Evolutionary conservation across 2,329 filamentous ascomycete genomes (phyloP).

Genomic region (Rhynchosporium secalis): DNA sequence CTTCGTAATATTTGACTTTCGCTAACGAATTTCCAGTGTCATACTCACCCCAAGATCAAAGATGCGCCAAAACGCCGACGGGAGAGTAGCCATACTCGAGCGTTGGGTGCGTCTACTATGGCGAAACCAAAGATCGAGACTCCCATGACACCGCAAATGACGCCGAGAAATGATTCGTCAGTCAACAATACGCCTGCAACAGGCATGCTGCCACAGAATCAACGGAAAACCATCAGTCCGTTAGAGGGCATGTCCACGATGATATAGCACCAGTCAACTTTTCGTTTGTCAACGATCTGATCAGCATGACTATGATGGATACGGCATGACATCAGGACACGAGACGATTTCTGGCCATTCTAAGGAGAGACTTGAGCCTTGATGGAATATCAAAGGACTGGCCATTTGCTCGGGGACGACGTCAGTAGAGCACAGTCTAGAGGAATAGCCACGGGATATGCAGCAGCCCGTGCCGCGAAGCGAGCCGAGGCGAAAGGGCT

Average conservation of each 20-base stretch:
- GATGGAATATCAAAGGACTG: neutral
- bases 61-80: slow-evolving; percentile 68
- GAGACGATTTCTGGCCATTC: neutral
- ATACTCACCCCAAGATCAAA: slow-evolving; percentile 70
- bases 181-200: slow-evolving; percentile 43
- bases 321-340: neutral
- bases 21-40: slow-evolving; percentile 49
- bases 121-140: slow-evolving; percentile 51
- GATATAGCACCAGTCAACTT: slow-evolving; percentile 43
- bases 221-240: slow-evolving; percentile 40
- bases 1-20: neutral
- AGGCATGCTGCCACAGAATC: slow-evolving; percentile 20
- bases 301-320: neutral
- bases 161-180: slow-evolving; percentile 37
- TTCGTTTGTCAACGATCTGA: slow-evolving; percentile 25
- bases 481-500: neutral
- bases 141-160: slow-evolving; percentile 49
- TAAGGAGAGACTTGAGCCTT: neutral
- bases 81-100: slow-evolving; percentile 55
- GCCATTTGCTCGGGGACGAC: neutral
- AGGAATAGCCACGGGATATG: neutral
- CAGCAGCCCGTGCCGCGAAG: neutral
- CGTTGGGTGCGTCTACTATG: slow-evolving; percentile 42
- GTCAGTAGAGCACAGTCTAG: neutral
- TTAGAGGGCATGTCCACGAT: slow-evolving; percentile 48